A percentile compares a stretch with the other conserved stretches of the same genome.
Evolutionary conservation across 2,329 filamentous ascomycete genomes (phyloP).

Genomic region (Ceratocystis huliohia): DNA sequence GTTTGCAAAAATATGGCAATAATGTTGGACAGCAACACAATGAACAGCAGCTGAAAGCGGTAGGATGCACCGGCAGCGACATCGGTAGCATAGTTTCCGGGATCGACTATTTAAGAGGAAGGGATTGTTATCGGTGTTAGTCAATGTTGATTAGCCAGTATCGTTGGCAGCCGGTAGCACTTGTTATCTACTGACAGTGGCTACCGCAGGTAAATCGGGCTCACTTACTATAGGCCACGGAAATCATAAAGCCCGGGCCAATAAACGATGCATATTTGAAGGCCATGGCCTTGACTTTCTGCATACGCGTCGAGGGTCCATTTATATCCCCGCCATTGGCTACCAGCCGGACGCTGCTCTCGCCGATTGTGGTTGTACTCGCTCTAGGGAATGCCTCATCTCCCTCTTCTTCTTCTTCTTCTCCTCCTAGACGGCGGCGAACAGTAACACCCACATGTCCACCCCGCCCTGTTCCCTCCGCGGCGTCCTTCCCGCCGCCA

Average conservation of each 20-base stretch:
- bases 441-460: neutral
- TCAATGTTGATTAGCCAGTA: neutral
- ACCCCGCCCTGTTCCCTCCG: neutral
- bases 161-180: neutral
- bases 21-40: slow-evolving; percentile 55
- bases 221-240: slow-evolving; percentile 43
- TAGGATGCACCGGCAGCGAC: slow-evolving; percentile 55
- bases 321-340: neutral
- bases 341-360: neutral
- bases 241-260: slow-evolving; percentile 54
- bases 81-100: slow-evolving; percentile 58
- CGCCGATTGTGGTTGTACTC: neutral
- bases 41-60: slow-evolving; percentile 52
- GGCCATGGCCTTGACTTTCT: slow-evolving; percentile 1
- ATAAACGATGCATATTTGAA: slow-evolving; percentile 31
- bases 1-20: slow-evolving; percentile 60
- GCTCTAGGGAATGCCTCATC: neutral
- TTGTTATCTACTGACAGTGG: neutral
- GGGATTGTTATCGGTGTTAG: neutral
- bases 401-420: neutral
- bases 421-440: neutral
- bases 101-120: slow-evolving; percentile 34
- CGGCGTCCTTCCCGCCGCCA: slow-evolving; percentile 18
- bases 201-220: neutral
- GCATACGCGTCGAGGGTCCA: neutral